A percentile compares a stretch with the other conserved stretches of the same genome.
Evolutionary conservation across 345 rosid genomes (phyloP).

Genomic region (Salix udensis): DNA sequence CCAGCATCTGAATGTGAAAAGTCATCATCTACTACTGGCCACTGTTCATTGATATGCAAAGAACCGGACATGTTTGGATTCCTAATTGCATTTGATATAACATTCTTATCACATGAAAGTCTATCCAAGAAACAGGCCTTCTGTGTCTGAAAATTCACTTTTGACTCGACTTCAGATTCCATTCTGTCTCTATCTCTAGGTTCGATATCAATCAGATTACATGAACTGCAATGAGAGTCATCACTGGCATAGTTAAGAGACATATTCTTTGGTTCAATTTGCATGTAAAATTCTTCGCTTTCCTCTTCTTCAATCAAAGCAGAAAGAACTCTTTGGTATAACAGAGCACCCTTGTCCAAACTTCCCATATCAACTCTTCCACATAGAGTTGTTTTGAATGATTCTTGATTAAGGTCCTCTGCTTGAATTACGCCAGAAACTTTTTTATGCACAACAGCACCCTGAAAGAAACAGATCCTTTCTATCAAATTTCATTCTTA

Average conservation of each 20-base stretch:
- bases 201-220: slow-evolving; percentile 79
- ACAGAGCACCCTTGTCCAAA: slow-evolving; percentile 58
- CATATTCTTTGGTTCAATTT: slow-evolving; percentile 62
- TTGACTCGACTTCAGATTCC: slow-evolving; percentile 94
- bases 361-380: slow-evolving; percentile 50
- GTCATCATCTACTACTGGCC: slow-evolving; percentile 73
- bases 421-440: slow-evolving; percentile 39
- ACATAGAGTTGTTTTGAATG: slow-evolving; percentile 36
- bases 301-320: slow-evolving; percentile 96
- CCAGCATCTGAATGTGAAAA: slow-evolving; percentile 56
- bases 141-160: slow-evolving; percentile 59
- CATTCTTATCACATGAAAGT: slow-evolving; percentile 66
- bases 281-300: slow-evolving; percentile 60
- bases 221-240: slow-evolving; percentile 96
- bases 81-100: slow-evolving; percentile 55
- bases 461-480: slow-evolving; percentile 37
- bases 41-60: slow-evolving; percentile 66
- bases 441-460: slow-evolving; percentile 41
- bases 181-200: slow-evolving; percentile 77
- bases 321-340: slow-evolving; percentile 83
- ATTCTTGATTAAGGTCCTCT: slow-evolving; percentile 37
- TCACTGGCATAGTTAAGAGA: slow-evolving; percentile 84
- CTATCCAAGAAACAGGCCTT: slow-evolving; percentile 59
- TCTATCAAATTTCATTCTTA: slow-evolving; percentile 8
- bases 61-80: slow-evolving; percentile 61